Evolutionary conservation across 345 rosid genomes (phyloP), one percentile per base, ranked within the genome.

Genomic region (Rhodamnia rubescens): DNA sequence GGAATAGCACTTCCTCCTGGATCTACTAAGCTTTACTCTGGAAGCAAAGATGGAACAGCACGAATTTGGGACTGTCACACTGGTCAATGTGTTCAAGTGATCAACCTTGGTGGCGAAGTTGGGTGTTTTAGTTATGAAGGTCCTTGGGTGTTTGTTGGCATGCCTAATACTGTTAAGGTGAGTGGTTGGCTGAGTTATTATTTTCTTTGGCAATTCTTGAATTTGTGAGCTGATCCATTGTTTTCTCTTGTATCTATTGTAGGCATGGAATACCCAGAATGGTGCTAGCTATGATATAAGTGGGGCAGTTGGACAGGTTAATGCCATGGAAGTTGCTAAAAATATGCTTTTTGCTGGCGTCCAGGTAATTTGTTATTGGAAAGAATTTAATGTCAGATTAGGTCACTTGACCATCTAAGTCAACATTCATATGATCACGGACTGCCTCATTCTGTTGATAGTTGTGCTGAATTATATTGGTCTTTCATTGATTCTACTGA

Each of bases 331-430:
- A 74, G 85, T 85, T 84, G 91, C 84, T 16, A 83, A 83, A 0
- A 91, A 90, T 56, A 90, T 90, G 93, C 92, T 93, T 14, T 93
- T 92, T 52, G 96, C 95, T 57, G 98, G 95, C 50, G 88, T 88
- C 2, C 90, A 92, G 93, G 95, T 94, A 87, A 89, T 69, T 69
- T 32, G 18, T 32, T 32, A 32, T 69, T 69, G 4, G 78, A 32
- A 32, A 18, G 78, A 69, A 69, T 69, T 18, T 36, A 69, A 69
- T 69, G 78, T 32, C 78, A 69, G 8, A 32, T 69, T 18, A 8
- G 47, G 78, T 32, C 47, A 32, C 24, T 69, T 36, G 26, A 11
- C 57, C 11, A 55, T 26, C 58, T 55, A 21, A 21, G 58, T 55
- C 58, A 21, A 9, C n/a, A 21, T 55, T 55, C 58, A 8, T 55